Evolutionary conservation across 139 green algal species (phyloP).

Genomic region (Tetraselmis chui): DNA sequence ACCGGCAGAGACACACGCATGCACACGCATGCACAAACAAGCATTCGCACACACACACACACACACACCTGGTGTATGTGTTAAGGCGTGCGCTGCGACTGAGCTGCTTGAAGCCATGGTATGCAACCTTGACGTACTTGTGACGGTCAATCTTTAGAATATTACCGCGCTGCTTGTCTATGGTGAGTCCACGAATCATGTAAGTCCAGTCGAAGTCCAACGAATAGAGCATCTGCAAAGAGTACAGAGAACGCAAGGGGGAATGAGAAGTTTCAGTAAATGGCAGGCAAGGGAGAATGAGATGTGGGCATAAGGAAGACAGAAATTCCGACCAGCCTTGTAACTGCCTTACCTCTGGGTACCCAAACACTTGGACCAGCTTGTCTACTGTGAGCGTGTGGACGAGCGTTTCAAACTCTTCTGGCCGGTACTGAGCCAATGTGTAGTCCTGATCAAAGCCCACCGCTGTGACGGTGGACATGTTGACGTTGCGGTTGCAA

Average conservation of each 20-base stretch:
- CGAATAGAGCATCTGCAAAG: slow-evolving; percentile 30
- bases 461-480: too few species aligned
- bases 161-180: slow-evolving; percentile 86
- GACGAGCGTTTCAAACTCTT: slow-evolving; percentile 89
- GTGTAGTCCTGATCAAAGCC: slow-evolving; percentile 99
- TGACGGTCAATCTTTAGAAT: slow-evolving; percentile 85
- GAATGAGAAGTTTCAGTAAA: background rate
- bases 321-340: slow-evolving; percentile 17
- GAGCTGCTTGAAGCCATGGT: slow-evolving; percentile 86
- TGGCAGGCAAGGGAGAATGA: background rate
- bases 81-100: slow-evolving; percentile 48
- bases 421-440: slow-evolving; percentile 75
- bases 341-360: slow-evolving; percentile 51
- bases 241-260: background rate
- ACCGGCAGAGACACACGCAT: too few species aligned
- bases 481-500: too few species aligned
- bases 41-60: too few species aligned
- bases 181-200: slow-evolving; percentile 80
- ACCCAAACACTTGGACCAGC: slow-evolving; percentile 72
- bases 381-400: slow-evolving; percentile 80
- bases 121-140: slow-evolving; percentile 97
- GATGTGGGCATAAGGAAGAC: too few species aligned
- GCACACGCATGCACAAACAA: too few species aligned
- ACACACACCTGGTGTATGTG: slow-evolving; percentile 42
- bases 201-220: slow-evolving; percentile 86